Evolutionary conservation across 345 rosid genomes (phyloP).

Genomic region (Eucalyptus microcorys): DNA sequence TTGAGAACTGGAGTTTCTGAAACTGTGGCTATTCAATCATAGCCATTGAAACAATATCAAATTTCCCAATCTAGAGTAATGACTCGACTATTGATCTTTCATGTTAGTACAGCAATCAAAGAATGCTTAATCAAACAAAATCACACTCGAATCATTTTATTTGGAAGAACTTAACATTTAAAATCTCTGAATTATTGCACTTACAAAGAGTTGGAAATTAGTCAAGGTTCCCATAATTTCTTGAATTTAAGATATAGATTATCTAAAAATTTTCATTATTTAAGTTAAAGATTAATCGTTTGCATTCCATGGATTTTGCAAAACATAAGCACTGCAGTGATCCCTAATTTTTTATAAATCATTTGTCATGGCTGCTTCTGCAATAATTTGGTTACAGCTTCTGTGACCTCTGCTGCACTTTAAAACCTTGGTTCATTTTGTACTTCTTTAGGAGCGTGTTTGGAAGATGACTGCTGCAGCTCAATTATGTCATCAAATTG

Average conservation of each 20-base stretch:
- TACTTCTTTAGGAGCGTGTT: conserved; percentile 65
- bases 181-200: neutral
- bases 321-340: neutral
- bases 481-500: conserved; percentile 71
- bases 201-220: neutral
- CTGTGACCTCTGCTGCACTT: neutral
- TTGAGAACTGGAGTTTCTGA: neutral
- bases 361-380: neutral
- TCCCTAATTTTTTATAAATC: neutral
- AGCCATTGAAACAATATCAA: neutral
- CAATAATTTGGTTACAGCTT: neutral
- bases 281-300: neutral
- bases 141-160: neutral
- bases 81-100: neutral
- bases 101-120: neutral
- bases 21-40: neutral
- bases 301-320: neutral
- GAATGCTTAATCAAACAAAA: neutral
- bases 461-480: conserved; percentile 98
- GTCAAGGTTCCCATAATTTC: neutral
- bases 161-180: neutral
- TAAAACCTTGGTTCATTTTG: neutral
- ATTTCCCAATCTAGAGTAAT: neutral
- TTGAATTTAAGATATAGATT: neutral
- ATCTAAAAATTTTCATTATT: neutral